phyloP scores from a whole-genome alignment of 495 filamentous ascomycete species.

The Diplogelasinospora grovesii region DNA sequence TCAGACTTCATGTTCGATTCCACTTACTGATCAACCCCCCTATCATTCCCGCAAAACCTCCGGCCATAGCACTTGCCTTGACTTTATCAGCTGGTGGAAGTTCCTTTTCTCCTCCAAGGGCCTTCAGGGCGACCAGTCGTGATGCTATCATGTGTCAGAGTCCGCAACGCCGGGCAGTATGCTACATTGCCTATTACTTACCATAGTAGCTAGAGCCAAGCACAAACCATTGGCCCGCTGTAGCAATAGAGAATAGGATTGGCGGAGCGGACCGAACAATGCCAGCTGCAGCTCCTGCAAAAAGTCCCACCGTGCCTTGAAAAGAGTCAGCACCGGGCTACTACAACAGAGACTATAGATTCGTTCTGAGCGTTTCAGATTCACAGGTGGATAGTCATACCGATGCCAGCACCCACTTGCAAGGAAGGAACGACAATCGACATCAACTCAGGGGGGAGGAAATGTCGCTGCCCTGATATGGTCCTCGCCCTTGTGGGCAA shows the following conservation, averaged over 20 bases:
- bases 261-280: slow-evolving; percentile 59
- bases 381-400: too few species aligned
- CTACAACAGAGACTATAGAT: too few species aligned
- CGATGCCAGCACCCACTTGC: slow-evolving; percentile 21
- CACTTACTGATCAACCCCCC: slow-evolving; percentile 61
- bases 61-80: slow-evolving; percentile 60
- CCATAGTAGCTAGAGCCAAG: slow-evolving; percentile 74
- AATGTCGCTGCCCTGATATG: slow-evolving; percentile 4
- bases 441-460: slow-evolving; percentile 32
- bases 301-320: slow-evolving; percentile 61
- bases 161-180: neutral
- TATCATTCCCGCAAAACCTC: slow-evolving; percentile 60
- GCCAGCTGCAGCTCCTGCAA: slow-evolving; percentile 62
- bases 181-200: slow-evolving; percentile 25
- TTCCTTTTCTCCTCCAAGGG: slow-evolving; percentile 40
- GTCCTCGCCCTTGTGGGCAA: neutral
- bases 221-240: slow-evolving; percentile 71
- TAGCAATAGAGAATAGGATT: slow-evolving; percentile 62
- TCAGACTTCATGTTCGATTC: neutral
- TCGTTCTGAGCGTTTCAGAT: too few species aligned
- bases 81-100: slow-evolving; percentile 46
- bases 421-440: slow-evolving; percentile 32
- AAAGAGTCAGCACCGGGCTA: slow-evolving; percentile 4
- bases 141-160: slow-evolving; percentile 27
- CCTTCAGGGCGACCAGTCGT: slow-evolving; percentile 25